Conservation (phyloP, 768 basidiomycete species). For the Russula abietina region DNA sequence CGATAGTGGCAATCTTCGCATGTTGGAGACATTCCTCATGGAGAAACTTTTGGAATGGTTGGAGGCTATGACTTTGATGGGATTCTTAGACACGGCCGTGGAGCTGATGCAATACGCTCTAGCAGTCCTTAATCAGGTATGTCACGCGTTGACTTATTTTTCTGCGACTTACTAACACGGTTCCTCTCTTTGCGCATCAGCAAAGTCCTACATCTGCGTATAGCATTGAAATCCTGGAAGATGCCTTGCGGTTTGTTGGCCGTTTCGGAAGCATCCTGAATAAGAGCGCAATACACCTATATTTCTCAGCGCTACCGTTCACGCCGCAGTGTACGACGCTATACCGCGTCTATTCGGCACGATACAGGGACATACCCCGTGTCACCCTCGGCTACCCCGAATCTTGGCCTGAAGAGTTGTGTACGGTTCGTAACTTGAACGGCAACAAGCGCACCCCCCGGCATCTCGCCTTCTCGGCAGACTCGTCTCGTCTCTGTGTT, state of each 20-base stretch:
- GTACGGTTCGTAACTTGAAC: slow-evolving; percentile 12
- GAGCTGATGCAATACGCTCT: slow-evolving; percentile 11
- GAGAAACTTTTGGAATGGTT: slow-evolving; percentile 19
- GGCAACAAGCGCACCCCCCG: slow-evolving; percentile 2
- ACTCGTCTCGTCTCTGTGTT: slow-evolving; percentile 5
- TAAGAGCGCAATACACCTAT: slow-evolving; percentile 15
- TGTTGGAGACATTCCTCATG: slow-evolving; percentile 12
- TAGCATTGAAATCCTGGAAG: slow-evolving; percentile 12
- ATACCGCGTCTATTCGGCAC: slow-evolving; percentile 14
- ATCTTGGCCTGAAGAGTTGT: slow-evolving; percentile 23
- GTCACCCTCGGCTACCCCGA: slow-evolving; percentile 29
- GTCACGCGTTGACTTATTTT: neutral
- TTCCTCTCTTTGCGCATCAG: neutral
- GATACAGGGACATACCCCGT: slow-evolving; percentile 19
- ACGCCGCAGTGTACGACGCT: slow-evolving; percentile 13
- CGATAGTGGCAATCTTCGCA: slow-evolving; percentile 3
- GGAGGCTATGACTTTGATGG: slow-evolving; percentile 14
- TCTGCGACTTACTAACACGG: too few relatives aligned
- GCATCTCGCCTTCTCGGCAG: slow-evolving; percentile 10
- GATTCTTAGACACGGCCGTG: slow-evolving; percentile 9
- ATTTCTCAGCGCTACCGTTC: slow-evolving; percentile 16
- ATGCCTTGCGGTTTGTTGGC: slow-evolving; percentile 13
- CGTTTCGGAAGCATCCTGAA: slow-evolving; percentile 14
- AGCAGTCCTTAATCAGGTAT: slow-evolving; percentile 5
- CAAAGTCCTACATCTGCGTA: neutral